These are phyloP conservation scores for Yarrowia phangngaensis DNA, from an alignment of 805 yeast genomes.

Conservation along the genomic window DNA sequence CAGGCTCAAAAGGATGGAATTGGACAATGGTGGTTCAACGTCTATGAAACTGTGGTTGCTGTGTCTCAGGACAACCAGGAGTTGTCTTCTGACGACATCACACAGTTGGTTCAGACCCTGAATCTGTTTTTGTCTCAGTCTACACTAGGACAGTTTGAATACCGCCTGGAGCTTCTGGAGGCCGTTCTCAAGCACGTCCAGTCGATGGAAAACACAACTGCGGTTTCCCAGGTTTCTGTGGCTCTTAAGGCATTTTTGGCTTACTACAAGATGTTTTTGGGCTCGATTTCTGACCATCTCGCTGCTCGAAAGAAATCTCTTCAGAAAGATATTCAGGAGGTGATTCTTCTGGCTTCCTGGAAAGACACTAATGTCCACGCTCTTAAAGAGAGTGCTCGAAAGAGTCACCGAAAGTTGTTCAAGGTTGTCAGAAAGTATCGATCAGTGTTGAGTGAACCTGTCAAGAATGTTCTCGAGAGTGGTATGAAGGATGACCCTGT, in stretches of 20 bases:
- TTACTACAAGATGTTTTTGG: constrained; percentile 65
- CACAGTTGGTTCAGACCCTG: constrained; percentile 53
- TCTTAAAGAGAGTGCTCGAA: constrained; percentile 85
- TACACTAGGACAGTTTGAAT: constrained; percentile 65
- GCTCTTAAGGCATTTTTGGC: constrained; percentile 56
- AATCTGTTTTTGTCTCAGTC: constrained; percentile 73
- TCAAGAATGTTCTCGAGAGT: constrained; percentile 53
- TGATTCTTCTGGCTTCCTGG: constrained; percentile 91
- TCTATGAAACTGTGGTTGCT: constrained; percentile 65
- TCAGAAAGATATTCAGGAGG: constrained; percentile 78
- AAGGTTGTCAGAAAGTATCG: constrained; percentile 82
- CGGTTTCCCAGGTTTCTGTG: constrained; percentile 36
- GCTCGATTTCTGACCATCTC: constrained; percentile 48
- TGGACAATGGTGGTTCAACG: constrained; percentile 88
- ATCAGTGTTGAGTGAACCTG: constrained; percentile 50
- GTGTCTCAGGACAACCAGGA: constrained; percentile 31
- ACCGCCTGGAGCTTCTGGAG: constrained; percentile 56
- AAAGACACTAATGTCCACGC: constrained; percentile 94
- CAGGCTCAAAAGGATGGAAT: constrained; percentile 48
- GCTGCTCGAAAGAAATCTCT: constrained; percentile 49
- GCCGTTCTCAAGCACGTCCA: constrained; percentile 41
- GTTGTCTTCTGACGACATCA: constrained; percentile 38
- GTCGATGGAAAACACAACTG: constrained; percentile 32
- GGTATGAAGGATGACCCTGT: background rate
- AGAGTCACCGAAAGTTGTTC: constrained; percentile 79